These are phyloP conservation scores for Polysphondylium violaceum DNA, from an alignment of 78 protist genomes.

Conservation along the genomic window DNA sequence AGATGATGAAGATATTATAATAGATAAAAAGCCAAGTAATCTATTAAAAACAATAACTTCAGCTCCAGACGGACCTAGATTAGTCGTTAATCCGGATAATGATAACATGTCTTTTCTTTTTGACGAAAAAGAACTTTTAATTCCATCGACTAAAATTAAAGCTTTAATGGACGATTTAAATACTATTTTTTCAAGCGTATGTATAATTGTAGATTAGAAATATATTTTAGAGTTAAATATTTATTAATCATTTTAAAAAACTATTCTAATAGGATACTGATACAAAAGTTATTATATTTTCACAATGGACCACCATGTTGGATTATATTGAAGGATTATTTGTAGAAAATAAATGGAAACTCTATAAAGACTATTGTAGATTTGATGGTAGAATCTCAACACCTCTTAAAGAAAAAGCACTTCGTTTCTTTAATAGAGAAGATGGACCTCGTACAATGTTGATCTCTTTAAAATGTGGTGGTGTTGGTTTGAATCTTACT, in stretches of 20 bases:
- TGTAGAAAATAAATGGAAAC: not conserved
- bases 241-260: no score
- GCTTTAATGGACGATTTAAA: not conserved
- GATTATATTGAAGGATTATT: conserved; percentile 28
- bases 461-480: conserved; percentile 77
- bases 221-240: no score
- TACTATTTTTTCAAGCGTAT: not conserved
- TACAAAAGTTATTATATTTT: conserved; percentile 67
- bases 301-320: conserved; percentile 87
- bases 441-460: conserved; percentile 27
- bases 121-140: not conserved
- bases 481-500: conserved; percentile 92
- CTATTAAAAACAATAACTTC: not conserved
- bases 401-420: conserved; percentile 13
- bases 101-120: not conserved
- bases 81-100: not conserved
- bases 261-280: not conserved
- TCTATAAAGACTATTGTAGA: conserved; percentile 7
- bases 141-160: not conserved
- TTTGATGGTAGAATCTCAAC: conserved; percentile 81
- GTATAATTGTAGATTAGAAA: not conserved
- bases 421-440: conserved; percentile 27
- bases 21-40: not conserved
- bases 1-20: not conserved
- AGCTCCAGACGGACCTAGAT: not conserved